phyloP scores from a whole-genome alignment of 805 yeast species.

The Hanseniaspora lachancei region DNA sequence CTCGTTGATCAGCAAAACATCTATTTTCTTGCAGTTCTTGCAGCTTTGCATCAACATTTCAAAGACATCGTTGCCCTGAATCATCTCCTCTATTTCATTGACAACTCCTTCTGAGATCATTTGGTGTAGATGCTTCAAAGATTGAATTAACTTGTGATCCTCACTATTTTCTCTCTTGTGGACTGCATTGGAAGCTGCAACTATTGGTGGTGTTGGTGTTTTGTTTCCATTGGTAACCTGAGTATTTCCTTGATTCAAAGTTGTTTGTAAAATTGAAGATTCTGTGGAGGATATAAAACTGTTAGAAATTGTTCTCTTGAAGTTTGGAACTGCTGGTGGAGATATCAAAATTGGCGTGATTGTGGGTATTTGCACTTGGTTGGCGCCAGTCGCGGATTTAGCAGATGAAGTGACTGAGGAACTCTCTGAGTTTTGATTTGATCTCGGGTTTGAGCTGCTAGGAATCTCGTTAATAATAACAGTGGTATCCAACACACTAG shows the following conservation, averaged over 20 bases:
- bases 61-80: neutral
- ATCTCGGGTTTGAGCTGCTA: neutral
- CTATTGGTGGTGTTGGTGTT: neutral
- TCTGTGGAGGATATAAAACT: neutral
- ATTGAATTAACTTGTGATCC: neutral
- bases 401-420: neutral
- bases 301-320: slow-evolving; percentile 6
- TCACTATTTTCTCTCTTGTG: neutral
- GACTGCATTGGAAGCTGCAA: neutral
- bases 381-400: neutral
- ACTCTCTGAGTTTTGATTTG: neutral
- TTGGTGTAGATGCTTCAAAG: neutral
- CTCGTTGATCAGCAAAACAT: neutral
- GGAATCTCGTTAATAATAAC: neutral
- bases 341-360: slow-evolving; percentile 9
- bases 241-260: neutral
- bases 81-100: neutral
- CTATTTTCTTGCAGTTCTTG: slow-evolving; percentile 6
- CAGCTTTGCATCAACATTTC: neutral
- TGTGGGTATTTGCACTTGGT: neutral
- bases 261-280: neutral
- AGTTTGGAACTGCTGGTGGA: neutral
- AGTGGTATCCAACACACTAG: neutral
- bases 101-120: slow-evolving; percentile 6
- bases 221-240: neutral